Conservation (phyloP, 345 rosid species). For the Clarkia xantiana region DNA sequence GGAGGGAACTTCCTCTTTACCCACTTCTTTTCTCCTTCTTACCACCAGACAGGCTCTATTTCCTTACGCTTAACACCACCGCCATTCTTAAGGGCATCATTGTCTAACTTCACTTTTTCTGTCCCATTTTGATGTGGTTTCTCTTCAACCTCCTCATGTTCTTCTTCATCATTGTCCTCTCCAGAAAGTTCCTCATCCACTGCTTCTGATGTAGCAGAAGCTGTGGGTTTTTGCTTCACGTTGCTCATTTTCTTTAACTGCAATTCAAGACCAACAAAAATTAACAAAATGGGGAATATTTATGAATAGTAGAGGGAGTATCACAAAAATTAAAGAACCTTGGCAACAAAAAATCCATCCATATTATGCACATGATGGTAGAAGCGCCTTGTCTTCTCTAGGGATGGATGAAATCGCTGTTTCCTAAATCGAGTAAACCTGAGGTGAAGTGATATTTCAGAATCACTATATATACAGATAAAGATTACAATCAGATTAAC, state of each 20-base stretch:
- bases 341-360: constrained; percentile 97
- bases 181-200: constrained; percentile 27
- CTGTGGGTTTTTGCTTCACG: constrained; percentile 22
- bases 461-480: not conserved
- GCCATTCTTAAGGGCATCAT: constrained; percentile 11
- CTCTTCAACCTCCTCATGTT: constrained; percentile 10
- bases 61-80: constrained; percentile 18
- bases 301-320: not conserved
- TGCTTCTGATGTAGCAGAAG: no score
- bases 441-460: not conserved
- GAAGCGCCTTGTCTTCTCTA: no score
- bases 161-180: constrained; percentile 15
- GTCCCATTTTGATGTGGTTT: constrained; percentile 4
- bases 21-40: no score
- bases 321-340: no score
- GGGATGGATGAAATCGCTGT: constrained; percentile 60
- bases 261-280: no score
- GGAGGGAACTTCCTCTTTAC: no score
- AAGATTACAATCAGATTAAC: not conserved
- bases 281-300: not conserved
- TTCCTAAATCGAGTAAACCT: constrained; percentile 60
- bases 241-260: constrained; percentile 87
- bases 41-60: constrained; percentile 7
- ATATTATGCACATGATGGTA: no score
- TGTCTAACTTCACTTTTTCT: constrained; percentile 11